Conservation (phyloP, 1,284 basidiomycete species). For the Laetiporus sulphureus region DNA sequence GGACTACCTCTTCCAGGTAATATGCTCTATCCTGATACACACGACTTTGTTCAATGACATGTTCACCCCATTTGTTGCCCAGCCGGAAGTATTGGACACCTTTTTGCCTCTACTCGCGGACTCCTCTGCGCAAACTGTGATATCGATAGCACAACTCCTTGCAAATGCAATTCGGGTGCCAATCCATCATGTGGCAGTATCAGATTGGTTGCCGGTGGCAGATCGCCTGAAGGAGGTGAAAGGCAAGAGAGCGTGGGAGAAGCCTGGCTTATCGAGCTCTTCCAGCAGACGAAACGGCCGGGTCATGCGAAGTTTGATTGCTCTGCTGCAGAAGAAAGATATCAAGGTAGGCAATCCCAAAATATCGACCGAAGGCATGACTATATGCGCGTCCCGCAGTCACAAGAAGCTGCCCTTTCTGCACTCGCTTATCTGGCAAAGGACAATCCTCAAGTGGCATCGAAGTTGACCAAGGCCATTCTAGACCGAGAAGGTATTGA, state of each 20-base stretch:
- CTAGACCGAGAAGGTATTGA: conserved; percentile 31
- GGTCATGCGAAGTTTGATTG: conserved; percentile 45
- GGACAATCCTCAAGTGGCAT: conserved; percentile 53
- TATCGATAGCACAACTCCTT: conserved; percentile 53
- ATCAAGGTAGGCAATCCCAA: conserved; percentile 37
- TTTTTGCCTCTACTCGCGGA: conserved; percentile 56
- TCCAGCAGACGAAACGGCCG: conserved; percentile 46
- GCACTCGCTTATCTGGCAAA: conserved; percentile 67
- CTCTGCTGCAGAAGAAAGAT: conserved; percentile 43
- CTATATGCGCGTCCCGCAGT: conserved; percentile 27
- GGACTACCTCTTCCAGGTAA: conserved; percentile 56
- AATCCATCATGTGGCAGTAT: conserved; percentile 49
- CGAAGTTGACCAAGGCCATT: conserved; percentile 35
- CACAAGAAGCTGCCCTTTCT: conserved; percentile 64
- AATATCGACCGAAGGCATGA: not conserved
- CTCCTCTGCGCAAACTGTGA: conserved; percentile 31
- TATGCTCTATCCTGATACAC: conserved; percentile 17
- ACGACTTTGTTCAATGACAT: no score
- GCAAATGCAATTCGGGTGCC: conserved; percentile 43
- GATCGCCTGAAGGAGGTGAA: conserved; percentile 51
- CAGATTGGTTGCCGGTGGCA: conserved; percentile 54
- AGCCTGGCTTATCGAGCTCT: conserved; percentile 34
- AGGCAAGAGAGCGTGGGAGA: conserved; percentile 64
- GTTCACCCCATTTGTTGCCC: conserved; percentile 2
- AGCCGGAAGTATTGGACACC: conserved; percentile 57